phyloP scores from a whole-genome alignment of 805 yeast genomes.

The Kodamaea restingae region DNA sequence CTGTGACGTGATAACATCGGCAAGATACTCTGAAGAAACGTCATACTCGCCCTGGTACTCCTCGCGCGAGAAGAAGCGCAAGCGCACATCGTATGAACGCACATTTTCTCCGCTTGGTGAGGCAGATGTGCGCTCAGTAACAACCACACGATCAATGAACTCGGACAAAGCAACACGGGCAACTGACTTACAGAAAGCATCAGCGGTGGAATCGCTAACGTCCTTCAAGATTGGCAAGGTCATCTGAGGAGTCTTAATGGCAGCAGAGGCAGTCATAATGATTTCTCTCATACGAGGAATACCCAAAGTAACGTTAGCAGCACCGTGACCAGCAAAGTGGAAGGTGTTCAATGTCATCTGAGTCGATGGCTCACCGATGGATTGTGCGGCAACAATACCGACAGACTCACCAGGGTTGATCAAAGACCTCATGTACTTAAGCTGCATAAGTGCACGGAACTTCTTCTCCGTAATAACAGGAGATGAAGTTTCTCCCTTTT shows the following conservation, averaged over 20 bases:
- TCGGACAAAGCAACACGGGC: constrained; percentile 83
- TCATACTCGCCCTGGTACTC: constrained; percentile 90
- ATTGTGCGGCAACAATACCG: constrained; percentile 97
- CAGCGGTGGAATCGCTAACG: constrained; percentile 83
- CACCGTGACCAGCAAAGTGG: constrained; percentile 99
- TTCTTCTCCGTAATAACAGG: constrained; percentile 67
- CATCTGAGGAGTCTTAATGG: constrained; percentile 99
- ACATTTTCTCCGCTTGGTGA: constrained; percentile 44
- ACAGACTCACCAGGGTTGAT: constrained; percentile 97
- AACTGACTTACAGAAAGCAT: constrained; percentile 86
- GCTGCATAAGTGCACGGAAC: constrained; percentile 94
- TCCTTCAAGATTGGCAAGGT: constrained; percentile 78
- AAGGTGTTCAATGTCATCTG: constrained; percentile 97
- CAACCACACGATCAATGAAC: constrained; percentile 78
- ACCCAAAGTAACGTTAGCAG: constrained; percentile 98
- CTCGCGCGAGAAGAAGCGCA: constrained; percentile 67
- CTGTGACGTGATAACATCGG: constrained; percentile 55
- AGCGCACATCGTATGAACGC: constrained; percentile 70
- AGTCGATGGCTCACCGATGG: constrained; percentile 98
- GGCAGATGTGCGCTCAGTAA: constrained; percentile 82
- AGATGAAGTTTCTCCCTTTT: constrained; percentile 22
- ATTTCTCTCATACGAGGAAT: constrained; percentile 99
- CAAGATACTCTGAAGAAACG: constrained; percentile 74
- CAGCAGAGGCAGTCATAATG: constrained; percentile 96
- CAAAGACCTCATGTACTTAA: constrained; percentile 94